Evolutionary conservation across 345 rosid species (phyloP), one percentile per base, ranked within the genome.

Genomic region (Lepidium sativum): DNA sequence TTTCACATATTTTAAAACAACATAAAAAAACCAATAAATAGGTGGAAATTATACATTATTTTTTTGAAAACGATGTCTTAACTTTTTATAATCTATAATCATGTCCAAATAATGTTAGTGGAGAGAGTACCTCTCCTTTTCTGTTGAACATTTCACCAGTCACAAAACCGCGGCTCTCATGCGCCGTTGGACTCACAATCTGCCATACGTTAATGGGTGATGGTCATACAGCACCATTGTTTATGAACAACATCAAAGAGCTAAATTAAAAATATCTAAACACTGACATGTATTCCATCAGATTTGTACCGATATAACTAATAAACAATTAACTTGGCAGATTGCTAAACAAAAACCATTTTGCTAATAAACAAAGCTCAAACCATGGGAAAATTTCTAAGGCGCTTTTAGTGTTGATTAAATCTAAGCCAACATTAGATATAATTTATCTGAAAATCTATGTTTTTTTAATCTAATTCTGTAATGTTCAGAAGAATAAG

Each of bases 121-220:
- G 29, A 53, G 47, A 44, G 23, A 44, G 6, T 85, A 90, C 98
- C 96, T 92, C 87, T 61, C 98, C 96, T 33, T 81, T 83, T 70
- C 80, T 69, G 62, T 82, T 84, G 66, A 87, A 94, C 84, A 94
- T 85, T 75, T 81, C 73, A 29, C 92, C 99, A 0, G 65, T 38
- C 5, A 88, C 97, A 70, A 86, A 86, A 23, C 99, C 99, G 1
- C 96, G 89, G 1, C 80, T 85, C 51, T 59, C 57, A 44, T 70
- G 61, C 7, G 99, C 89, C 0, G 80, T 74, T 35, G 99, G 96
- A 67, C 92, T 84, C 0, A 20, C 65, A 34, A 80, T 83, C 99
- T 94, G 85, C 35, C 49, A 61, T 54, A 25, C 5, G 66, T 50
- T 14, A 20, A 52, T 9, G 40, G 34, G 38, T 21, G 40, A 18